Evolutionary conservation across 2,329 filamentous ascomycete genomes (phyloP), one percentile per base, ranked within the genome.

Genomic region (Fusarium sp.): DNA sequence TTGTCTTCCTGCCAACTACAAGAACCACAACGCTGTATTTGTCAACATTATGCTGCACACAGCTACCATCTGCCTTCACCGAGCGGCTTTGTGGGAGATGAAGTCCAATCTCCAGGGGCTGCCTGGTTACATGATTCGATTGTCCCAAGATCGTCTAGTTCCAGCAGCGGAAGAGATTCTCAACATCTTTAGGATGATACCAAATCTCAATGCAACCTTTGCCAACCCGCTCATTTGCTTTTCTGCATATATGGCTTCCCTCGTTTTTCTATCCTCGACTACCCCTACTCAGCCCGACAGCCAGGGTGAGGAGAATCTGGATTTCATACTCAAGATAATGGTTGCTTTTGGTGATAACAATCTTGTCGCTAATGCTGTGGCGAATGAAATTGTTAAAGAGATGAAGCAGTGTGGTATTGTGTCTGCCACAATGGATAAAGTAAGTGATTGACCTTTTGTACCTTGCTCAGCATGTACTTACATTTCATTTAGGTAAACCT

Each of bases 1-100:
- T 2, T 62, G 42, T 20, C 58, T 62, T 56, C 58, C 58, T 6
- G 17, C n/a, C 3, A 62, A 56, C n/a, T 62, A 62, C 15, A 62
- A 26, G 6, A 39, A 14, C 12, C 48, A 62, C 7, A 62, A 62
- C 23, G 58, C 58, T 7, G 50, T 62, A 1, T 62, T 62, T 39
- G 59, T 62, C 19, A 62, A 62, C n/a, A 17, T 56, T 10, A 56
- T 62, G 49, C 28, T 62, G 14, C 59, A 62, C 5, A 62, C 57
- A 11, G 59, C 59, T 26, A 56, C 50, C 2, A 62, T 62, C 7
- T 56, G 59, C 21, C 57, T 62, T n/a, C 59, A 62, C 9, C 38
- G 59, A n/a, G 57, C 59, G 15, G 57, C 59, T 8, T 6, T 62
- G 8, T 62, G 58, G 58, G 62, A 28, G 36, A 62, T 62, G 58